A percentile compares a stretch with the other conserved stretches of the same genome.
Conservation (phyloP, 1,284 basidiomycete species). For the Bjerkandera adusta region DNA sequence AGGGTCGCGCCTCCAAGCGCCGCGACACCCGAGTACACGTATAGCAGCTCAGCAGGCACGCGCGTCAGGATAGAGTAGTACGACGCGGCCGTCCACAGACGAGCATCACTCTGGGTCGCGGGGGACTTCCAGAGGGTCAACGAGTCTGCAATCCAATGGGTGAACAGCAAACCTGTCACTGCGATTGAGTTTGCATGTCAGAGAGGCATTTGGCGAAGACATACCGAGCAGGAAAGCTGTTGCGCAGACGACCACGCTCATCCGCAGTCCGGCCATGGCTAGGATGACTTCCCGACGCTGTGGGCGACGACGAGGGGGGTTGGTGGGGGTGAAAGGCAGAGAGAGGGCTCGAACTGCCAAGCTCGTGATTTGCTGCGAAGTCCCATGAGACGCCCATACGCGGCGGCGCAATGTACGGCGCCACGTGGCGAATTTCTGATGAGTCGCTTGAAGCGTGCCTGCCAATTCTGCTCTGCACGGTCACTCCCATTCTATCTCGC, state of each 20-base stretch:
- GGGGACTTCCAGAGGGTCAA: conserved; percentile 82
- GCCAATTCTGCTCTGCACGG: no score
- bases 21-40: conserved; percentile 52
- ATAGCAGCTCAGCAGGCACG: conserved; percentile 52
- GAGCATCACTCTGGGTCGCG: conserved; percentile 60
- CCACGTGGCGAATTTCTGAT: conserved; percentile 3
- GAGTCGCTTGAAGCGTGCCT: no score
- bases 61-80: conserved; percentile 77
- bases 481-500: no score
- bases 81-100: conserved; percentile 74
- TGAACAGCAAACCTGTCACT: conserved; percentile 67
- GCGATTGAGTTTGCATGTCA: background rate
- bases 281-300: conserved; percentile 11
- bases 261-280: conserved; percentile 52
- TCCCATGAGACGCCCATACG: background rate
- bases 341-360: background rate
- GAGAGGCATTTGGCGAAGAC: conserved; percentile 15
- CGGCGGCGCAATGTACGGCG: background rate
- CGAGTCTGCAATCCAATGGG: conserved; percentile 85
- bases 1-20: conserved; percentile 61
- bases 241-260: conserved; percentile 66
- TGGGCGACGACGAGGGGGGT: background rate
- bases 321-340: conserved; percentile 1
- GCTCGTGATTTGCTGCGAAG: conserved; percentile 7
- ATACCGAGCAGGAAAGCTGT: conserved; percentile 80